Conservation (phyloP, 352 stramenopile species). For the Phytophthora pini region DNA sequence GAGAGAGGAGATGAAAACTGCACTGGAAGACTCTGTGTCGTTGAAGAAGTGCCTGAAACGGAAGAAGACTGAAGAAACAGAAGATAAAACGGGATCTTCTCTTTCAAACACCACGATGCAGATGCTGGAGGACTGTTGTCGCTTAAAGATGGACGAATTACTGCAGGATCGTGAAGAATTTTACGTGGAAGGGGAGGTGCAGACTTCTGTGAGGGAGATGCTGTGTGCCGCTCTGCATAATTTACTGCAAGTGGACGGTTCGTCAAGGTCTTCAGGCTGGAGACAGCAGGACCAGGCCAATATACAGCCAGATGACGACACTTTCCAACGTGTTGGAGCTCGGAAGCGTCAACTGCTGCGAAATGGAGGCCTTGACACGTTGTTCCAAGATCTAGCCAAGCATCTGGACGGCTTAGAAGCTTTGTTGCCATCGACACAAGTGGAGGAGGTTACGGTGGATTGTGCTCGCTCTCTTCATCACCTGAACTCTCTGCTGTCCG, state of each 20-base stretch:
- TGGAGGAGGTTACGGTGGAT: constrained; percentile 15
- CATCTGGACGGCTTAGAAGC: constrained; percentile 9
- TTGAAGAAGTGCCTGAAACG: constrained; percentile 63
- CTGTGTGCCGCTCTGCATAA: constrained; percentile 51
- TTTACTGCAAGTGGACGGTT: constrained; percentile 49
- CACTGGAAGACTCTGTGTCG: not conserved
- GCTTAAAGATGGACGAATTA: constrained; percentile 26
- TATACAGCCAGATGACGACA: constrained; percentile 22
- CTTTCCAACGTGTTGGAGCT: constrained; percentile 34
- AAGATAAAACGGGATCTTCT: not conserved
- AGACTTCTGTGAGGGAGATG: constrained; percentile 37
- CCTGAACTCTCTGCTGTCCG: constrained; percentile 49
- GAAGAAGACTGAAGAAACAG: constrained; percentile 34
- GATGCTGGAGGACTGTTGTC: constrained; percentile 11
- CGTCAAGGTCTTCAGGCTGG: not conserved
- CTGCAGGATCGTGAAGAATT: constrained; percentile 43
- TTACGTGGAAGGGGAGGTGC: constrained; percentile 37
- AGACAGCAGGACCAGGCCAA: constrained; percentile 8
- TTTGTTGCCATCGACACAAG: not conserved
- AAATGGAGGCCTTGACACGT: constrained; percentile 44
- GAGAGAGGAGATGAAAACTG: constrained; percentile 17
- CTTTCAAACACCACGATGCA: constrained; percentile 1
- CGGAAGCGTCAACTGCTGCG: constrained; percentile 52
- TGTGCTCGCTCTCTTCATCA: constrained; percentile 39
- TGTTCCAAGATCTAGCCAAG: constrained; percentile 24